phyloP scores from a whole-genome alignment of 371 early-diverging fungal genomes.

The Mucor racemosus region DNA sequence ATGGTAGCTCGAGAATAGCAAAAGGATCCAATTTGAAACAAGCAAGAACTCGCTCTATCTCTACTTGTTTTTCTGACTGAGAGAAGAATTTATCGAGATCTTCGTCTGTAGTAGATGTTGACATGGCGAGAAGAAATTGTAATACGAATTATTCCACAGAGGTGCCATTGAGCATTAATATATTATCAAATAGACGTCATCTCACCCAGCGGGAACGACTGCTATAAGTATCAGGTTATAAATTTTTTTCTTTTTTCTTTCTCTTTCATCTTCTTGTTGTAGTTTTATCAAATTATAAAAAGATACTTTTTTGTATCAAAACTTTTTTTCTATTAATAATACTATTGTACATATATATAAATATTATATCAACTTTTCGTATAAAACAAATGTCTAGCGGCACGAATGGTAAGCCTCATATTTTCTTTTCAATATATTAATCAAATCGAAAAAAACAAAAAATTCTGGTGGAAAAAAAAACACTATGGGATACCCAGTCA shows the following conservation, averaged over 20 bases:
- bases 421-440: slow-evolving; percentile 6
- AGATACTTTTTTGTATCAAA: neutral
- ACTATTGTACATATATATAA: neutral
- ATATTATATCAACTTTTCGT: neutral
- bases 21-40: slow-evolving; percentile 83
- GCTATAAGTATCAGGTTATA: neutral
- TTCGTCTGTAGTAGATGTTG: slow-evolving; percentile 33
- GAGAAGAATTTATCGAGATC: slow-evolving; percentile 73
- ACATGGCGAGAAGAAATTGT: neutral
- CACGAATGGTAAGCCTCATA: slow-evolving; percentile 19
- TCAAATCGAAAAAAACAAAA: slow-evolving; percentile 4
- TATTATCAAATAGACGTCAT: neutral
- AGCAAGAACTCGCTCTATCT: slow-evolving; percentile 85
- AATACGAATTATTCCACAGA: neutral
- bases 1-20: slow-evolving; percentile 78
- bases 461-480: neutral
- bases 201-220: neutral
- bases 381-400: slow-evolving; percentile 11
- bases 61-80: slow-evolving; percentile 72
- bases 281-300: neutral
- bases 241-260: neutral
- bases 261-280: neutral
- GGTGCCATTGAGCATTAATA: too few species aligned
- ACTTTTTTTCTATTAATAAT: neutral
- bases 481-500: neutral